Conservation (phyloP, 371 early-diverging fungal species). For the Mortierella sp. region DNA sequence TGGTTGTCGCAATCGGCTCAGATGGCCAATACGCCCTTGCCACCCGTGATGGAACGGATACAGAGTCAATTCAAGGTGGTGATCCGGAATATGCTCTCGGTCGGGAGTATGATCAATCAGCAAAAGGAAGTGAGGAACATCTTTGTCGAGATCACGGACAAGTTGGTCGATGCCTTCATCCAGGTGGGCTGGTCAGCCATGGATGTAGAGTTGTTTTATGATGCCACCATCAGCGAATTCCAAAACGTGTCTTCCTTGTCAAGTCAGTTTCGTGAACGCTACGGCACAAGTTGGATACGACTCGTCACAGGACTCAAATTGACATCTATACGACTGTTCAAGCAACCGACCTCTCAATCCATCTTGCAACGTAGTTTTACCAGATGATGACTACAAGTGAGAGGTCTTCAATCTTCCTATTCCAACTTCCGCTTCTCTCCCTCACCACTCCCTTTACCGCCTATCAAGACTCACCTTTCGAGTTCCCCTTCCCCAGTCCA, state of each 20-base stretch:
- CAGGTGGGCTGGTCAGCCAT: conserved; percentile 47
- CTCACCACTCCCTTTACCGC: too few relatives aligned
- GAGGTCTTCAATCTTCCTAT: too few relatives aligned
- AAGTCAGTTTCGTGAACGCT: conserved; percentile 43
- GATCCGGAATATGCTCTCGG: conserved; percentile 58
- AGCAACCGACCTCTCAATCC: conserved; percentile 38
- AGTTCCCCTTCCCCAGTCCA: too few relatives aligned
- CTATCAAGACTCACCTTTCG: too few relatives aligned
- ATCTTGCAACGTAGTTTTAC: conserved; percentile 47
- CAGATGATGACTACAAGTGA: too few relatives aligned
- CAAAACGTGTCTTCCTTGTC: conserved; percentile 27
- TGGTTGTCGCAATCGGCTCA: conserved; percentile 34
- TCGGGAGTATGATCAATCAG: conserved; percentile 61
- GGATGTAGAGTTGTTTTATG: conserved; percentile 38
- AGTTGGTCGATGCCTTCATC: conserved; percentile 60
- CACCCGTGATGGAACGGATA: conserved; percentile 51
- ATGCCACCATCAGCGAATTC: conserved; percentile 30
- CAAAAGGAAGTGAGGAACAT: conserved; percentile 66
- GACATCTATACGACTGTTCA: conserved; percentile 52
- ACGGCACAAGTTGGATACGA: conserved; percentile 46
- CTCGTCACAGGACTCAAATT: conserved; percentile 48
- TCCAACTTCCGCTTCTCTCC: too few relatives aligned
- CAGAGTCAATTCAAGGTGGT: conserved; percentile 51
- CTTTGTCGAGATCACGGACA: conserved; percentile 61
- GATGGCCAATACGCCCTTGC: too few relatives aligned